Base-by-base conservation (phyloP, 768 basidiomycete species). In the Termitomyces sp. region DNA sequence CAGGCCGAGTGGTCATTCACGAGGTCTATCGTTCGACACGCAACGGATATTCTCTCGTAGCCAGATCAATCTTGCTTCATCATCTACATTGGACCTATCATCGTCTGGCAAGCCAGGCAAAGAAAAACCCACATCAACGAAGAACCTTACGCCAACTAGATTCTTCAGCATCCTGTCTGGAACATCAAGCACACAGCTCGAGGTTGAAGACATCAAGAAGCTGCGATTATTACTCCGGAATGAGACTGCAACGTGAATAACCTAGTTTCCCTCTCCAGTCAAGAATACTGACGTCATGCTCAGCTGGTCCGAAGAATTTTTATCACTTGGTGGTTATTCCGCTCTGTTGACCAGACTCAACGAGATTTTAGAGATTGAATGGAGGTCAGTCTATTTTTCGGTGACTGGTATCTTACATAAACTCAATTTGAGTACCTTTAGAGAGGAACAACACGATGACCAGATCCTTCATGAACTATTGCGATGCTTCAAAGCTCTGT, bases 361-460 rank as follows among this genome's bases (percentile, higher is more conserved):
- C 58, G 95, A 99, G 71, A 80, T 98, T 17, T 79, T 99, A 1
- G 91, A 95, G 64, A 85, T 98, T 35, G 97, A 99, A 72, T 99
- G 97, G 97, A 86, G 96, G 92, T 92, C 62, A 59, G 84, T 75
- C 2, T 29, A 35, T 4, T 19, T 49, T 11, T 14, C 31, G 11
- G 21, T 8, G 10, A 27, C 25, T 19, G 14, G 23, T 10, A 9
- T 14, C 11, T n/a, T 25, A 37, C 25, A 40, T 6, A 1, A 38
- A 32, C 9, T 49, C 25, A 50, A n/a, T 4, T n/a, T 17, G 25
- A 29, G 32, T 5, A 19, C 41, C 32, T 61, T n/a, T 65, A 95
- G 95, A 61, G 96, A 98, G 69, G 97, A 99, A 68, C 96, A 98
- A 66, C 96, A 97, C 62, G 97, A 97, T 66, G 97, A 98, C 67